A percentile compares a stretch with the other conserved stretches of the same genome.
phyloP scores from a whole-genome alignment of 176 grass and related monocot genomes.

The Oryza australiensis region DNA sequence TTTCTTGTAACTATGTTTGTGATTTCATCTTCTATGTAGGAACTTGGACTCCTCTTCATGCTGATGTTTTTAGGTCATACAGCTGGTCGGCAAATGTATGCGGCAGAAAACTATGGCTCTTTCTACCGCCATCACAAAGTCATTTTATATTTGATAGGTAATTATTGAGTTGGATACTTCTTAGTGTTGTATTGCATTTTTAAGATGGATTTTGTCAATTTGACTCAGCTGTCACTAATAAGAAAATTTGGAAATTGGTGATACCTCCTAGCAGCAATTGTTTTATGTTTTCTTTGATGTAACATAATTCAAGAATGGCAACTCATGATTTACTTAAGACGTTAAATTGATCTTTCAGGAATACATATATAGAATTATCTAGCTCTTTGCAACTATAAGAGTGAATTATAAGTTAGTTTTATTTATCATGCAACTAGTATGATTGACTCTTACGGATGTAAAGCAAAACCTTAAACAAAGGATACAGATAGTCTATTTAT shows the following conservation, averaged over 20 bases:
- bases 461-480: background rate
- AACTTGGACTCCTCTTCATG: constrained; percentile 95
- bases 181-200: background rate
- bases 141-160: constrained; percentile 82
- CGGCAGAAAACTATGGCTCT: constrained; percentile 84
- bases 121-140: constrained; percentile 79
- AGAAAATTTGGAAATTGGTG: background rate
- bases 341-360: background rate
- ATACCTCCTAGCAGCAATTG: background rate
- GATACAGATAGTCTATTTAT: background rate
- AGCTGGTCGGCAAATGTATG: constrained; percentile 99
- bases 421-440: constrained; percentile 1
- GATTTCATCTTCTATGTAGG: constrained; percentile 48
- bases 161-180: background rate
- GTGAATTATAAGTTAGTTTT: background rate
- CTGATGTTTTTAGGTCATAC: constrained; percentile 96
- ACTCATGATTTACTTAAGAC: background rate
- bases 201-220: background rate
- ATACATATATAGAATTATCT: background rate
- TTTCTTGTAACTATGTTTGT: constrained; percentile 5
- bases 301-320: background rate
- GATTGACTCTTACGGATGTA: background rate
- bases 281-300: background rate
- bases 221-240: background rate
- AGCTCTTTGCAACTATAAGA: background rate